These are phyloP conservation scores for Cyamopsis tetragonoloba DNA, from an alignment of 306 rosid species.

Conservation along the genomic window DNA sequence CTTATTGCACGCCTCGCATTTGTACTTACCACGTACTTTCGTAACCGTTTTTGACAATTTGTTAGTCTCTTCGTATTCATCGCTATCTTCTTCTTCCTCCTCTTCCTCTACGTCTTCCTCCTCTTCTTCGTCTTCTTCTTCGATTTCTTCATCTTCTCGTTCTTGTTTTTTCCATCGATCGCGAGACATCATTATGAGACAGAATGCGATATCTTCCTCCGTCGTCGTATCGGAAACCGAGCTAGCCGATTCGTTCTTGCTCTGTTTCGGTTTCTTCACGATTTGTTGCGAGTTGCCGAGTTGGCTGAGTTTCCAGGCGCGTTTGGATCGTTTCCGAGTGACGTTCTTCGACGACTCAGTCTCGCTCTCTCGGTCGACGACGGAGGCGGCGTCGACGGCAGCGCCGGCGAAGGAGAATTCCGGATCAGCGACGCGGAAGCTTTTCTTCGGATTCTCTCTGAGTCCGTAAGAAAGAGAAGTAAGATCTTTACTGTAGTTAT, in stretches of 20 bases:
- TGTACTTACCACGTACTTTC: constrained; percentile 52
- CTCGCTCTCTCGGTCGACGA: constrained; percentile 78
- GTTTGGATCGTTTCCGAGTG: constrained; percentile 64
- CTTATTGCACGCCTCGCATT: constrained; percentile 86
- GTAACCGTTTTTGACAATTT: constrained; percentile 30
- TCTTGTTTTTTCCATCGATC: constrained; percentile 55
- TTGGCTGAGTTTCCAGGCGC: constrained; percentile 42
- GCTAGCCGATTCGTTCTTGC: constrained; percentile 49
- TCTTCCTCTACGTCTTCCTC: constrained; percentile 23
- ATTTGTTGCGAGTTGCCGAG: too few relatives aligned
- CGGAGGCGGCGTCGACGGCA: constrained; percentile 49
- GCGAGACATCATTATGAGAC: constrained; percentile 82
- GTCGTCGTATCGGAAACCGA: constrained; percentile 68
- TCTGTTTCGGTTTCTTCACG: not conserved
- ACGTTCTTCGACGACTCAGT: constrained; percentile 75
- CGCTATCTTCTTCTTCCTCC: constrained; percentile 42
- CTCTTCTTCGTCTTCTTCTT: not conserved
- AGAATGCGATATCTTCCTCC: constrained; percentile 75
- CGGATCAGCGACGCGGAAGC: constrained; percentile 61
- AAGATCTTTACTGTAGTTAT: not conserved
- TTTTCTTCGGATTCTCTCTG: constrained; percentile 72
- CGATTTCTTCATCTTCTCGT: not conserved
- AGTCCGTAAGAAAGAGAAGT: constrained; percentile 29
- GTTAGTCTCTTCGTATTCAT: constrained; percentile 52
- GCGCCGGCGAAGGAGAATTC: constrained; percentile 55